These are phyloP conservation scores for Ceratobasidium sp. DNA, from an alignment of 1,284 basidiomycete genomes.

Conservation along the genomic window DNA sequence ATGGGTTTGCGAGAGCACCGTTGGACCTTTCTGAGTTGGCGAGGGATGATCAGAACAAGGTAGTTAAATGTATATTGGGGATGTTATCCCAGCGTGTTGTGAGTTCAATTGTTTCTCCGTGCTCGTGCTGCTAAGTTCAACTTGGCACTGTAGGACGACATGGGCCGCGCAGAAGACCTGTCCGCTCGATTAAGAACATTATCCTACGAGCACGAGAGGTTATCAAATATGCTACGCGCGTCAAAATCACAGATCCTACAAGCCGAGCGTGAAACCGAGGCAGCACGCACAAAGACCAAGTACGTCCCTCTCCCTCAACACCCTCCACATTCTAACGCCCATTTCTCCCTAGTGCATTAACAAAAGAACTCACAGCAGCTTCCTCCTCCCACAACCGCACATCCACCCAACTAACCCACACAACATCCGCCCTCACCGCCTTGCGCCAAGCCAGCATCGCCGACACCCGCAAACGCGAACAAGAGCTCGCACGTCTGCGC, in stretches of 20 bases:
- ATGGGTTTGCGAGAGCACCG: slow-evolving; percentile 75
- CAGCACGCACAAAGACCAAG: slow-evolving; percentile 75
- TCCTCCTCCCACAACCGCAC: slow-evolving; percentile 43
- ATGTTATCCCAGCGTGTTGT: slow-evolving; percentile 84
- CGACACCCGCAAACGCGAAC: slow-evolving; percentile 59
- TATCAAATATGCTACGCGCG: slow-evolving; percentile 69
- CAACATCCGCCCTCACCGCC: slow-evolving; percentile 15
- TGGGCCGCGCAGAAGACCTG: slow-evolving; percentile 79
- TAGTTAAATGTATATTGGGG: slow-evolving; percentile 79
- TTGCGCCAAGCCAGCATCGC: slow-evolving; percentile 21
- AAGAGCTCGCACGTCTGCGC: slow-evolving; percentile 80
- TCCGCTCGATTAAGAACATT: slow-evolving; percentile 79
- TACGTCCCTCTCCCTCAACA: slow-evolving; percentile 56
- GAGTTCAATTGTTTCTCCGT: slow-evolving; percentile 53
- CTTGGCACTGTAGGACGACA: slow-evolving; percentile 70
- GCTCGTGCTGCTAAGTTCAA: neutral
- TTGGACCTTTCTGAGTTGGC: slow-evolving; percentile 68
- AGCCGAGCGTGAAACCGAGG: slow-evolving; percentile 76
- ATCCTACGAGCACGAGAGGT: slow-evolving; percentile 83
- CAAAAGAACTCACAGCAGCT: slow-evolving; percentile 56
- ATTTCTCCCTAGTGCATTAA: slow-evolving; percentile 20
- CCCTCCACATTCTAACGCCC: neutral
- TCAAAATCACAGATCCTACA: slow-evolving; percentile 69
- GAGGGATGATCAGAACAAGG: slow-evolving; percentile 69
- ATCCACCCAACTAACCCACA: slow-evolving; percentile 26